Evolutionary conservation across 73 alveolate genomes (phyloP).

Genomic region (Symbiodinium natans): DNA sequence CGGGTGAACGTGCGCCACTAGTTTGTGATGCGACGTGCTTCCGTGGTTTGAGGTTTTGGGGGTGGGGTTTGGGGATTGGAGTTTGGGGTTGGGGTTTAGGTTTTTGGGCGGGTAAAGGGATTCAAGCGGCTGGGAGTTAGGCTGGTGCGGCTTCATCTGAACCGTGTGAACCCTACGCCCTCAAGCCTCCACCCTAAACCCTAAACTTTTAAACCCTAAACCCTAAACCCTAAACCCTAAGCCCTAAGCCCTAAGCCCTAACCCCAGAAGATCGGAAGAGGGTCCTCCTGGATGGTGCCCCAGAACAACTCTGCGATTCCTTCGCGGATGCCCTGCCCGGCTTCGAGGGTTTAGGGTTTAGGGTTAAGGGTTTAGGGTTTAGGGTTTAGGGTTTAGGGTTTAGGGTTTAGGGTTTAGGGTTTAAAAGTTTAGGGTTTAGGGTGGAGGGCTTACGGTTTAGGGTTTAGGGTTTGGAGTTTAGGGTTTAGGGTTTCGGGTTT

Average conservation of each 20-base stretch:
- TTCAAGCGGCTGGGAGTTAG: too few relatives aligned
- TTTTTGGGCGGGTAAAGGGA: too few relatives aligned
- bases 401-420: too few relatives aligned
- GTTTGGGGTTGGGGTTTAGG: too few relatives aligned
- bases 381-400: background rate
- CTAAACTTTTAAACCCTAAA: background rate
- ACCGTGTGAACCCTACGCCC: background rate
- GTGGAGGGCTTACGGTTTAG: background rate
- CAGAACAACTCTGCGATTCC: slow-evolving; percentile 88
- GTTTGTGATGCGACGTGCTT: too few relatives aligned
- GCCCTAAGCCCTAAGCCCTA: background rate
- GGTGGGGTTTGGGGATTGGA: too few relatives aligned
- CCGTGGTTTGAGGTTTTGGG: too few relatives aligned
- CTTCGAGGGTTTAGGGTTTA: background rate
- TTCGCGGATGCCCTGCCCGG: slow-evolving; percentile 66
- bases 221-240: background rate
- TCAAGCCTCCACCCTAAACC: background rate
- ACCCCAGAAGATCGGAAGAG: background rate
- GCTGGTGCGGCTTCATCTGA: too few relatives aligned
- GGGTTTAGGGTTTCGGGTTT: background rate
- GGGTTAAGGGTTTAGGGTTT: background rate
- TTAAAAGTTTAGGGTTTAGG: background rate
- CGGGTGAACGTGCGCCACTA: too few relatives aligned
- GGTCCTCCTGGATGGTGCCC: slow-evolving; percentile 62
- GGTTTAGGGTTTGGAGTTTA: too few relatives aligned